Conservation (phyloP, 768 basidiomycete genomes). For the Chiua virens region DNA sequence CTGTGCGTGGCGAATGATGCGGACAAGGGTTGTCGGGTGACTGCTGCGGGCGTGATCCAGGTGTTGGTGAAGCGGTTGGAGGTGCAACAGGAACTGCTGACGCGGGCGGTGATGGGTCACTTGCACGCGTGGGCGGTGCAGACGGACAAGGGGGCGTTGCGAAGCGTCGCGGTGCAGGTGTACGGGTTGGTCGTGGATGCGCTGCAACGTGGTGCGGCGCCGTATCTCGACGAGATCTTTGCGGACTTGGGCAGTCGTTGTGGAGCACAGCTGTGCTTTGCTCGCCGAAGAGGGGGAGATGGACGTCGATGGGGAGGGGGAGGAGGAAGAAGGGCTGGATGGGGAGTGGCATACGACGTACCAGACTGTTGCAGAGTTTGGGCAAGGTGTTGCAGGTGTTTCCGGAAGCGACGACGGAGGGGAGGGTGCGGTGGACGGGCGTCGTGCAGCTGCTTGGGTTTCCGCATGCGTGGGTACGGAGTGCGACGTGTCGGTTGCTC, state of each 20-base stretch:
- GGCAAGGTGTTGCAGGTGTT: slow-evolving; percentile 61
- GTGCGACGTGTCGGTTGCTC: slow-evolving; percentile 72
- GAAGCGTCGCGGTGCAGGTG: slow-evolving; percentile 76
- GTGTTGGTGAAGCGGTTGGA: slow-evolving; percentile 67
- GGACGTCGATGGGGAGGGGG: slow-evolving; percentile 41
- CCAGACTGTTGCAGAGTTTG: slow-evolving; percentile 67
- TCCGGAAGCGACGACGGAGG: slow-evolving; percentile 47
- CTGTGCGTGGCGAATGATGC: slow-evolving; percentile 95
- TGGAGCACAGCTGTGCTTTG: slow-evolving; percentile 8
- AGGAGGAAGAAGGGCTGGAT: slow-evolving; percentile 53
- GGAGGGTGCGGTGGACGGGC: slow-evolving; percentile 58
- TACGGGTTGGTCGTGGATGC: slow-evolving; percentile 80
- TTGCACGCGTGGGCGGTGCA: slow-evolving; percentile 79
- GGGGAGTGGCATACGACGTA: slow-evolving; percentile 83
- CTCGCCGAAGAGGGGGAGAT: slow-evolving; percentile 9
- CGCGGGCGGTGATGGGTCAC: slow-evolving; percentile 60
- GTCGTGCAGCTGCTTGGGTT: slow-evolving; percentile 72
- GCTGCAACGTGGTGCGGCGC: slow-evolving; percentile 45
- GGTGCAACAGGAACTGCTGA: slow-evolving; percentile 49
- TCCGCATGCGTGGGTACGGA: slow-evolving; percentile 94
- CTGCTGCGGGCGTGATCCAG: slow-evolving; percentile 84
- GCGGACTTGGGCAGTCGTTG: slow-evolving; percentile 50
- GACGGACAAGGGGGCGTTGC: slow-evolving; percentile 55
- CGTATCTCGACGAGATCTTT: slow-evolving; percentile 50
- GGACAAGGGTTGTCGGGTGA: slow-evolving; percentile 83